Evolutionary conservation across 1,284 basidiomycete species (phyloP).

Genomic region (Coniferiporia sulphurascens): DNA sequence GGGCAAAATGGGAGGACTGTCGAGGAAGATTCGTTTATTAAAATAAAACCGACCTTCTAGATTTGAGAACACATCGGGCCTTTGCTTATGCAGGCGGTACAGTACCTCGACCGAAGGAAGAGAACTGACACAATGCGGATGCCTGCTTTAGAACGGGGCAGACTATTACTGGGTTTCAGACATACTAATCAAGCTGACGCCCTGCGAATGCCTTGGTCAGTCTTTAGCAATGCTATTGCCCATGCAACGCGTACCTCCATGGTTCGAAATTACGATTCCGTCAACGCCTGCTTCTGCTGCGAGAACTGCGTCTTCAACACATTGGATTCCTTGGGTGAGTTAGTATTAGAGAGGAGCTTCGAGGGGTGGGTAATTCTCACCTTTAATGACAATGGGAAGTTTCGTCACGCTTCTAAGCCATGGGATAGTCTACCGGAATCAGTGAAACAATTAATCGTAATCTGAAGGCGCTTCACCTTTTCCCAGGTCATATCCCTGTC

Average conservation of each 20-base stretch:
- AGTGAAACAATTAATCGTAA: constrained; percentile 4
- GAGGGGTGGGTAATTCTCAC: constrained; percentile 28
- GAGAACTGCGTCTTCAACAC: constrained; percentile 80
- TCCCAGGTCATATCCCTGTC: constrained; percentile 74
- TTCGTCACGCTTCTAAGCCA: constrained; percentile 75
- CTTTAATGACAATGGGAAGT: constrained; percentile 83
- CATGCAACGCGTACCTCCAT: constrained; percentile 60
- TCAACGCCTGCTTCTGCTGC: constrained; percentile 85
- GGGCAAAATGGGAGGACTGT: no score
- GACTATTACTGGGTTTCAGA: not conserved
- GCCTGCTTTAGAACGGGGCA: no score
- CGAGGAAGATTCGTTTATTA: not conserved
- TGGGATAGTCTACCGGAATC: constrained; percentile 52
- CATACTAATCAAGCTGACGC: constrained; percentile 79
- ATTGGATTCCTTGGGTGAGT: constrained; percentile 55
- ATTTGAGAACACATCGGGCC: constrained; percentile 71
- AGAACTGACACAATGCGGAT: constrained; percentile 32
- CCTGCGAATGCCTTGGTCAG: constrained; percentile 33
- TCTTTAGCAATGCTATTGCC: not conserved
- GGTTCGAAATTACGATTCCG: constrained; percentile 86
- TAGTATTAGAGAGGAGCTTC: not conserved
- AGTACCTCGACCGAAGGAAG: constrained; percentile 74
- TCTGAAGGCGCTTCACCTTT: constrained; percentile 34
- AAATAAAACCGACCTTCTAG: constrained; percentile 46
- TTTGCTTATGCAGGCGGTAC: constrained; percentile 63